Percentiles rank a stretch among this genome's conserved stretches.
These are phyloP conservation scores for Trypanosoma boissoni DNA, from an alignment of 208 protist species.

Conservation along the genomic window DNA sequence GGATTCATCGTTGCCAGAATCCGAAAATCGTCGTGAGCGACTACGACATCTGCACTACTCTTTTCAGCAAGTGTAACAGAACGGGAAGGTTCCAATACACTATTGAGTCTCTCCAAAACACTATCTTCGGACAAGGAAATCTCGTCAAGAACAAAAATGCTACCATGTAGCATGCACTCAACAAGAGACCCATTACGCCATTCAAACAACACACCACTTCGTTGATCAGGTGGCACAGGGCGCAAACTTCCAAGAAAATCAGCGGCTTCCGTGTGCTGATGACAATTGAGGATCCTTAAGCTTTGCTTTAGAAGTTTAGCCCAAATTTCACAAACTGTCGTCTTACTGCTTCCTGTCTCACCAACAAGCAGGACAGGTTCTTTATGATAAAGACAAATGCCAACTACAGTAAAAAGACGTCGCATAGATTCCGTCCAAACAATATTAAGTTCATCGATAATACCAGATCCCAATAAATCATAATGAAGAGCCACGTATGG, in stretches of 20 bases:
- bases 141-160: constrained; percentile 99
- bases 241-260: constrained; percentile 97
- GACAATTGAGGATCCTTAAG: constrained; percentile 99
- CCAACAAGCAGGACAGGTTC: constrained; percentile 98
- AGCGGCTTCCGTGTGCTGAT: constrained; percentile 99
- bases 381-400: constrained; percentile 91
- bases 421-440: constrained; percentile 97
- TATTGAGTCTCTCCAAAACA: constrained; percentile 99
- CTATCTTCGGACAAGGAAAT: constrained; percentile 99
- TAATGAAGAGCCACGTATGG: constrained; percentile 77
- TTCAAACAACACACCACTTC: constrained; percentile 91
- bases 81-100: constrained; percentile 98
- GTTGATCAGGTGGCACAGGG: constrained; percentile 77
- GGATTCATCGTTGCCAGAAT: constrained; percentile 99
- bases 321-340: constrained; percentile 97
- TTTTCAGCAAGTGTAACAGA: constrained; percentile 98
- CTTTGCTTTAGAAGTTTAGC: constrained; percentile 69
- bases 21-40: constrained; percentile 90
- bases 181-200: constrained; percentile 99
- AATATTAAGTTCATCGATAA: constrained; percentile 88
- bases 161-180: constrained; percentile 97
- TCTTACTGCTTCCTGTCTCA: constrained; percentile 99
- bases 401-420: constrained; percentile 95
- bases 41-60: constrained; percentile 83
- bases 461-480: constrained; percentile 51